A percentile compares a stretch with the other conserved stretches of the same genome.
phyloP scores from a whole-genome alignment of 2,329 filamentous ascomycete genomes.

The Phyllosticta citriasiana region DNA sequence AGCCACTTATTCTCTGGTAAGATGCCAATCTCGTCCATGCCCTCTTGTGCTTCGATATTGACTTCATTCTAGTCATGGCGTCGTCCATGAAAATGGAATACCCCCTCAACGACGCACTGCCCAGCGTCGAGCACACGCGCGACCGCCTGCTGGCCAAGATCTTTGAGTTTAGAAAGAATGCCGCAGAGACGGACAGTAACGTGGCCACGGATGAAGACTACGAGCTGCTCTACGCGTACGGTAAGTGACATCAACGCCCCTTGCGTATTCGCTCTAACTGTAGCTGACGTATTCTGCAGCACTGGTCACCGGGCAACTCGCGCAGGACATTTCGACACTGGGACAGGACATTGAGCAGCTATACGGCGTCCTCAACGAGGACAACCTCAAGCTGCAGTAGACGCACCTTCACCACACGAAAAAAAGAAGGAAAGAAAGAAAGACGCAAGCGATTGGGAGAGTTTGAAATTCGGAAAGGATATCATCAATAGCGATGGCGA shows the following conservation, averaged over 20 bases:
- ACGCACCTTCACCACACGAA: not conserved
- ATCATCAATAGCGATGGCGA: not conserved
- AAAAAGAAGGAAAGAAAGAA: not conserved
- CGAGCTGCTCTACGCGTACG: conserved; percentile 86
- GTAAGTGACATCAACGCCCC: conserved; percentile 30
- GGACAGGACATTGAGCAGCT: conserved; percentile 47
- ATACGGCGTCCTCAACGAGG: conserved; percentile 53
- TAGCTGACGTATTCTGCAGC: conserved; percentile 29
- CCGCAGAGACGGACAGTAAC: conserved; percentile 32
- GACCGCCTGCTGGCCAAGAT: conserved; percentile 80
- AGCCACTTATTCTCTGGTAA: conserved; percentile 66
- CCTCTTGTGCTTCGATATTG: not conserved
- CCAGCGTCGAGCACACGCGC: conserved; percentile 68
- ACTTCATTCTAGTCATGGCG: conserved; percentile 54
- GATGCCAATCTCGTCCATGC: conserved; percentile 17
- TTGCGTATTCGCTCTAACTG: not conserved
- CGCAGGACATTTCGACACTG: conserved; percentile 45
- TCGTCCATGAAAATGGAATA: conserved; percentile 93
- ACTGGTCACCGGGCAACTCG: conserved; percentile 51
- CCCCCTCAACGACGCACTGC: conserved; percentile 79
- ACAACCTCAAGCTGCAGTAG: conserved; percentile 47
- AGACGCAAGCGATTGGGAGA: not conserved
- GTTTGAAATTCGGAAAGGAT: not conserved
- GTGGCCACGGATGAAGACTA: conserved; percentile 68
- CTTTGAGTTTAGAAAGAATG: conserved; percentile 71